Evolutionary conservation across 306 rosid genomes (phyloP).

Genomic region (Cucumis sativus): Cucumber_9930_V3 NC_026656.2:19305501-19306000

Average conservation of each 20-base stretch:
- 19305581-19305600: constrained; percentile 3
- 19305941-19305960: background rate
- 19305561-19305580: constrained; percentile 49
- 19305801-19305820: too few species aligned
- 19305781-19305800: background rate
- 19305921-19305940: background rate
- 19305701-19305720: constrained; percentile 76
- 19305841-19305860: background rate
- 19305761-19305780: constrained; percentile 65
- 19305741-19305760: constrained; percentile 61
- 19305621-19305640: too few species aligned
- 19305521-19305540: constrained; percentile 26
- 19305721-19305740: constrained; percentile 62
- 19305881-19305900: background rate
- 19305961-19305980: background rate
- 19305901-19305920: background rate
- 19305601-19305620: background rate
- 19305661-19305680: constrained; percentile 20
- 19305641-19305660: background rate
- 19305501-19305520: constrained; percentile 22
- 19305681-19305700: constrained; percentile 62
- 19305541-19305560: constrained; percentile 40
- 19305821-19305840: background rate
- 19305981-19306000: background rate
- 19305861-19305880: background rate